These are phyloP conservation scores for Trametes meyenii DNA, from an alignment of 768 basidiomycete genomes.

Conservation along the genomic window DNA sequence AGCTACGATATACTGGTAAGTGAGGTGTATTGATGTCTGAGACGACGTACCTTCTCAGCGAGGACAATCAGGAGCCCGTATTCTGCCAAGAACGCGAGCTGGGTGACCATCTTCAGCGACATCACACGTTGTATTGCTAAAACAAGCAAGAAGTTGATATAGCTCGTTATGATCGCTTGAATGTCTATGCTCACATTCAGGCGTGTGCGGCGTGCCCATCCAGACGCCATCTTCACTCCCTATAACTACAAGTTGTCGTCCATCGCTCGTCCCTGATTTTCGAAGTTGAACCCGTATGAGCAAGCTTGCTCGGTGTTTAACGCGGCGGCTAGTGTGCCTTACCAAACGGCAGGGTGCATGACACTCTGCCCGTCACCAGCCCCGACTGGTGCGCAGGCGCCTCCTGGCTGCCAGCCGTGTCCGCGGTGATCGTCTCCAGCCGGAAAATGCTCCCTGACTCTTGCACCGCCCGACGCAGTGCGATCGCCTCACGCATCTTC, in stretches of 20 bases:
- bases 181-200: constrained; percentile 35
- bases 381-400: constrained; percentile 32
- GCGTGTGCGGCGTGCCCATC: constrained; percentile 48
- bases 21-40: not conserved
- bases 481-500: constrained; percentile 48
- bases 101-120: constrained; percentile 48
- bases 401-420: constrained; percentile 40
- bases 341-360: constrained; percentile 52
- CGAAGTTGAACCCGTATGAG: too few relatives aligned
- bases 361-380: constrained; percentile 42
- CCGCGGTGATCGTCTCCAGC: constrained; percentile 41
- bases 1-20: constrained; percentile 26
- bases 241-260: constrained; percentile 45
- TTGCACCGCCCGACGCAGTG: constrained; percentile 42
- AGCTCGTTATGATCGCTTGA: not conserved
- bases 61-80: constrained; percentile 53
- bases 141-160: not conserved
- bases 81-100: constrained; percentile 50
- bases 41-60: constrained; percentile 42
- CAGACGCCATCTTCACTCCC: constrained; percentile 56
- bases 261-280: constrained; percentile 41
- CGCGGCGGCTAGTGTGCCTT: constrained; percentile 5
- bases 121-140: constrained; percentile 48
- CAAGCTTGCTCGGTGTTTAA: not conserved
- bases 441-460: constrained; percentile 48